Evolutionary conservation across 225 moss, liverwort and hornwort genomes (phyloP).

Genomic region (Pleurozium schreberi): DNA sequence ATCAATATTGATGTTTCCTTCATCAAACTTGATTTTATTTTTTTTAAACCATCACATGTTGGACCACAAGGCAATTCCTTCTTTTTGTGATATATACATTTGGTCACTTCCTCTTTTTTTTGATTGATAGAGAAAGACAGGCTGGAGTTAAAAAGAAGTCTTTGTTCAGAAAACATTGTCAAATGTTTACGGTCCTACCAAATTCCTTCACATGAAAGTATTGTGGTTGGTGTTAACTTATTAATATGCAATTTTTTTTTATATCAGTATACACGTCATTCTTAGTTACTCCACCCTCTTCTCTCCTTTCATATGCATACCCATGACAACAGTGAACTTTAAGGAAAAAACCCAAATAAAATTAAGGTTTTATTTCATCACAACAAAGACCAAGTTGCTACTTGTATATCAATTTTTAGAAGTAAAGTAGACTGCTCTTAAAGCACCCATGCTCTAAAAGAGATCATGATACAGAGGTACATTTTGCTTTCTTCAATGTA

Average conservation of each 20-base stretch:
- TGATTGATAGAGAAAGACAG: not conserved
- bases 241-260: not conserved
- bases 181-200: not conserved
- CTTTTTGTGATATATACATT: not conserved
- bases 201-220: not conserved
- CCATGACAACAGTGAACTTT: too few relatives aligned
- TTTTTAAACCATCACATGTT: not conserved
- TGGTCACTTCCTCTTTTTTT: not conserved
- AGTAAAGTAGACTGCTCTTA: too few relatives aligned
- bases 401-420: too few relatives aligned
- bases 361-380: too few relatives aligned
- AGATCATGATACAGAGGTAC: too few relatives aligned
- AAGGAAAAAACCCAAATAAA: too few relatives aligned
- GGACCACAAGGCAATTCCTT: not conserved
- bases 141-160: not conserved
- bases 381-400: too few relatives aligned
- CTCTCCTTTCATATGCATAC: not conserved
- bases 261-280: not conserved
- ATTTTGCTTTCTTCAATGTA: too few relatives aligned
- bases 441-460: too few relatives aligned
- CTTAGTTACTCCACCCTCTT: too few relatives aligned
- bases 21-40: not conserved
- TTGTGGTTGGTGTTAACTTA: not conserved
- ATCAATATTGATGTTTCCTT: not conserved
- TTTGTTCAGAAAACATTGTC: not conserved